Percentiles rank a stretch among this genome's conserved stretches.
Conservation (phyloP, 768 basidiomycete genomes). For the Boletales sp. region DNA sequence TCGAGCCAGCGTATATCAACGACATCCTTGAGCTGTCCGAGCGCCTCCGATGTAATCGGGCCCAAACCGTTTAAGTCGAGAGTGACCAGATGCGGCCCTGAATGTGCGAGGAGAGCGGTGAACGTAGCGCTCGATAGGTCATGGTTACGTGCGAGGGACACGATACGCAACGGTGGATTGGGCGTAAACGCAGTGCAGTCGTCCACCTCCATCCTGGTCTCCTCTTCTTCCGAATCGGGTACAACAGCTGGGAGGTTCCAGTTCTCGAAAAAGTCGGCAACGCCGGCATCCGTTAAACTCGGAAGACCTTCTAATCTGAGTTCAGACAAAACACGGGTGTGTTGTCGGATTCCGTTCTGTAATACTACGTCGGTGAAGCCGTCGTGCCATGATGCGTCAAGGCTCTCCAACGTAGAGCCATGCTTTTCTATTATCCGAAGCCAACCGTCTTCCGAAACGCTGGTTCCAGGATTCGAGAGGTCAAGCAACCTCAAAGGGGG, state of each 20-base stretch:
- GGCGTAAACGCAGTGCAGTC: constrained; percentile 9
- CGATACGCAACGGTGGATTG: constrained; percentile 44
- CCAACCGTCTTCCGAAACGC: constrained; percentile 54
- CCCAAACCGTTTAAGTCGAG: constrained; percentile 82
- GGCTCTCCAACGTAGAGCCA: constrained; percentile 51
- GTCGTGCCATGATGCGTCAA: constrained; percentile 71
- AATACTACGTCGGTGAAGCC: constrained; percentile 61
- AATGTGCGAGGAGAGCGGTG: constrained; percentile 61
- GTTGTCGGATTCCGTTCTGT: constrained; percentile 50
- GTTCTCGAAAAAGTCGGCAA: constrained; percentile 61
- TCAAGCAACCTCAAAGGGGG: constrained; percentile 57
- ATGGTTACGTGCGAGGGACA: constrained; percentile 66
- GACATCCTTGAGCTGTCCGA: constrained; percentile 37
- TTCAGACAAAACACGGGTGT: constrained; percentile 44
- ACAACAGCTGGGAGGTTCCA: constrained; percentile 37
- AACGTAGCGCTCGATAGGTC: constrained; percentile 53
- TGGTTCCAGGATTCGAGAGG: constrained; percentile 57
- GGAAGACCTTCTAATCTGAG: constrained; percentile 56
- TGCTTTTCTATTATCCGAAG: constrained; percentile 51
- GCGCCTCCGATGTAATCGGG: constrained; percentile 46
- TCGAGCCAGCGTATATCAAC: constrained; percentile 58
- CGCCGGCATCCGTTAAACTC: constrained; percentile 66
- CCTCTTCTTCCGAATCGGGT: constrained; percentile 5
- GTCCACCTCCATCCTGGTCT: constrained; percentile 20
- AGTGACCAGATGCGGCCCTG: constrained; percentile 50